Base-by-base conservation (phyloP, 2,329 filamentous ascomycete genomes). In the Cryphonectria radicalis region DNA sequence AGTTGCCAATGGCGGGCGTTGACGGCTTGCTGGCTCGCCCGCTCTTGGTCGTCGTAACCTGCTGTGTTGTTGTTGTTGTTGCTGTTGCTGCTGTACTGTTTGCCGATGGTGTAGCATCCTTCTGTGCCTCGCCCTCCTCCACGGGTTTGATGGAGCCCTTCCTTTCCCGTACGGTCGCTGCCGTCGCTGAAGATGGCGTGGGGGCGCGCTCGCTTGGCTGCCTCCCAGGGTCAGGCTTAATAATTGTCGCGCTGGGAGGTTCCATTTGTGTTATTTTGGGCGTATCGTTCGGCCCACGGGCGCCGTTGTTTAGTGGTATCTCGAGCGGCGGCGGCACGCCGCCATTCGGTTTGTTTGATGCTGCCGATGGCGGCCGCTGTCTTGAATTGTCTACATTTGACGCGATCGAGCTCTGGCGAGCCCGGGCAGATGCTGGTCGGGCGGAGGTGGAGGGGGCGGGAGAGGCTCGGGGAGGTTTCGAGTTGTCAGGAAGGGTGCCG, bases 341-440 rank as follows among this genome's bases (percentile, higher is more conserved):
- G 70, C 87, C 88, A 77, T 89, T 92, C 22, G 86, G 82, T 74
- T 90, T 91, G 74, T 84, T 90, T 3, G 90, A 88, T 14, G 88
- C 84, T 2, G 89, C 88, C 1, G 91, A 89, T 6, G 86, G 81
- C 2, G 90, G 88, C 50, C 88, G 84, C 72, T 85, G 81, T 69
- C 86, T 85, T 69, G 81, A 78, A 73, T 84, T 86, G 72, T 93
- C 90, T 46, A 83, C 82, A 67, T 81, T 83, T n/a, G 88, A 87
- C 71, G 89, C 88, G 69, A 89, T 87, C 22, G 92, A 93, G 77
- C 92, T 95, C 78, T 94, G 93, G 77, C 94, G 90, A 53, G 90
- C 89, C 75, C 93, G 89, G 7, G 92, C 90, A 6, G 91, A 90
- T 66, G 88, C 85, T 17, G 93, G 91, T 60, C 91, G 88, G 71